phyloP scores from a whole-genome alignment of 371 early-diverging fungal species.

The Mortierella sp. region DNA sequence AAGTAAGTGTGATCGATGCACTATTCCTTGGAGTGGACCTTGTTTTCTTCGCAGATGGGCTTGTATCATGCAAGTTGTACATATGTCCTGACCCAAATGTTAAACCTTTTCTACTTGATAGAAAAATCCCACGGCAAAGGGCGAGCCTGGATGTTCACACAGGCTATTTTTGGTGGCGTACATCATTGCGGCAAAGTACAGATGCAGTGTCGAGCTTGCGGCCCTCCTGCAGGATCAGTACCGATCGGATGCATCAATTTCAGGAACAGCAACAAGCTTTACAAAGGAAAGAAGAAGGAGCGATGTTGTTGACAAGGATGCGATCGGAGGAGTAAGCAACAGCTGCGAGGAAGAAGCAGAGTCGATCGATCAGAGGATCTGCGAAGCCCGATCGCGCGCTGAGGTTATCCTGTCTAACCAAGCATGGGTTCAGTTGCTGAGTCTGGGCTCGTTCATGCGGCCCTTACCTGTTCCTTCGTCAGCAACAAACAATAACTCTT shows the following conservation, averaged over 20 bases:
- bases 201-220: conserved; percentile 59
- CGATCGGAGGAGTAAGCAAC: neutral
- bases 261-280: neutral
- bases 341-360: conserved; percentile 7
- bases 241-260: conserved; percentile 1
- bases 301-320: neutral
- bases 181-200: conserved; percentile 69
- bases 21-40: neutral
- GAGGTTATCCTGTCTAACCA: conserved; percentile 46
- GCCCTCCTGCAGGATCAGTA: conserved; percentile 21
- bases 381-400: conserved; percentile 23
- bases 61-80: neutral
- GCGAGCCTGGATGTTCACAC: conserved; percentile 67
- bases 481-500: neutral
- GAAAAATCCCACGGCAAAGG: conserved; percentile 67
- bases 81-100: neutral
- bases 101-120: conserved; percentile 17
- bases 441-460: conserved; percentile 42
- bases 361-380: conserved; percentile 11
- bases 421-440: conserved; percentile 48
- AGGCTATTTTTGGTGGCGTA: conserved; percentile 72
- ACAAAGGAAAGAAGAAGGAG: neutral
- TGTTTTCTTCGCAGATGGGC: neutral
- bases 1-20: conserved; percentile 56
- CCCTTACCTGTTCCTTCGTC: conserved; percentile 13